phyloP scores from a whole-genome alignment of 176 grass and related monocot species.

The Oryza officinalis region DNA sequence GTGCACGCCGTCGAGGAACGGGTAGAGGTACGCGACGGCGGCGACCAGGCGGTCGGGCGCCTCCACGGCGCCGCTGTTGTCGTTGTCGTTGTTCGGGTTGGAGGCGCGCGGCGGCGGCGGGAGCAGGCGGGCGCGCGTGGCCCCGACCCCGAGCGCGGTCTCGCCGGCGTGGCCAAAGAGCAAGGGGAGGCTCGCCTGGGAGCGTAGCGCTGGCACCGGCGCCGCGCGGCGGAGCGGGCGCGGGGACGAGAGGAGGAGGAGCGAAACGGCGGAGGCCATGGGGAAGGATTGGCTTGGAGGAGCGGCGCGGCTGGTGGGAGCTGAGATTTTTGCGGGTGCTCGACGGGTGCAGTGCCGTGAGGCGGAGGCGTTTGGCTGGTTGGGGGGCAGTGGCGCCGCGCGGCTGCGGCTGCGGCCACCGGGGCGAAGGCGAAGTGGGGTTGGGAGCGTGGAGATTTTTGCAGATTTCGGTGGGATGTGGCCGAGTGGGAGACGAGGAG shows the following conservation, averaged over 20 bases:
- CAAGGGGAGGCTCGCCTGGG: slow-evolving; percentile 12
- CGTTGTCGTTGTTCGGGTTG: slow-evolving; percentile 39
- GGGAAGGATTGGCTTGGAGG: not conserved
- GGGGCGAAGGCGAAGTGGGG: not conserved
- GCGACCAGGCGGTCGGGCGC: slow-evolving; percentile 71
- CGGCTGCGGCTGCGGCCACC: slow-evolving; percentile 17
- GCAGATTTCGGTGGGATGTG: slow-evolving; percentile 35
- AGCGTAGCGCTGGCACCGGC: not conserved
- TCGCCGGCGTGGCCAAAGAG: not conserved
- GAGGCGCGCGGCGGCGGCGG: slow-evolving; percentile 25
- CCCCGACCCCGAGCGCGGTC: not conserved
- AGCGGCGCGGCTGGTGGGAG: not conserved
- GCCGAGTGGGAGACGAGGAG: slow-evolving; percentile 32
- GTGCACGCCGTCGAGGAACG: slow-evolving; percentile 91
- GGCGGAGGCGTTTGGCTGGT: slow-evolving; percentile 5
- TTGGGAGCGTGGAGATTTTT: slow-evolving; percentile 48
- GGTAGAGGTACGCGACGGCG: slow-evolving; percentile 83
- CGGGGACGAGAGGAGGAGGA: slow-evolving; percentile 46
- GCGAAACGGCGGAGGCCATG: slow-evolving; percentile 58
- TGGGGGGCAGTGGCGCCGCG: slow-evolving; percentile 1
- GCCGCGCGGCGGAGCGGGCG: slow-evolving; percentile 28
- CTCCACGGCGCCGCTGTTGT: slow-evolving; percentile 61
- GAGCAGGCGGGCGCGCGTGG: not conserved
- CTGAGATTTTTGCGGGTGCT: not conserved
- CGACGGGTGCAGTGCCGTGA: not conserved